Evolutionary conservation across 169 alveolate genomes (phyloP).

Genomic region (Plasmodium coatneyi): DNA sequence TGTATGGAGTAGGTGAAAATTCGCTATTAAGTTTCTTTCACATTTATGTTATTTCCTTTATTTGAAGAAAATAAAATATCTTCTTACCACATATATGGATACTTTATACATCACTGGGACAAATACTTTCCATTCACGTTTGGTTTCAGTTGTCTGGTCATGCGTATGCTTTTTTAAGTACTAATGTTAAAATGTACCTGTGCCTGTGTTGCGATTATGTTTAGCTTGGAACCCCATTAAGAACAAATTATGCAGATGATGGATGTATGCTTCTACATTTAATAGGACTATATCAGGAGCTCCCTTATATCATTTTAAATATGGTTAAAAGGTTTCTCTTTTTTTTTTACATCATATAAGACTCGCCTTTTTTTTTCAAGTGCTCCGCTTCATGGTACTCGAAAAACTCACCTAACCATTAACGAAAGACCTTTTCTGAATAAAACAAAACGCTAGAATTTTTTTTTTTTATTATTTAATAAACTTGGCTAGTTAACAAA

Average conservation of each 20-base stretch:
- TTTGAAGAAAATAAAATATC: neutral
- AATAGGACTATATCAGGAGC: neutral
- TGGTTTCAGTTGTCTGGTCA: neutral
- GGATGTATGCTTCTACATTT: neutral
- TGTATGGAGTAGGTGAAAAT: neutral
- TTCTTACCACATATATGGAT: neutral
- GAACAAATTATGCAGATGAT: neutral
- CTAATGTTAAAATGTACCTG: neutral
- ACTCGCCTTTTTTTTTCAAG: conserved; percentile 17
- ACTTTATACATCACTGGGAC: neutral
- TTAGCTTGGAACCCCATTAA: neutral
- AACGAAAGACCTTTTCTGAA: conserved; percentile 1
- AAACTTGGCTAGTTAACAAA: neutral
- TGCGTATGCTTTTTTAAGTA: conserved; percentile 7
- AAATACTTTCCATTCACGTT: neutral
- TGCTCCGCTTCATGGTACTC: neutral
- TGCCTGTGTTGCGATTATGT: neutral
- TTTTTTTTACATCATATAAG: conserved; percentile 3
- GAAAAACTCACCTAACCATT: neutral
- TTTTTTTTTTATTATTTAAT: conserved; percentile 6
- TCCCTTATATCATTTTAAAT: neutral
- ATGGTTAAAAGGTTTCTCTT: neutral
- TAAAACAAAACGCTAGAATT: conserved; percentile 2
- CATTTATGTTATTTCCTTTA: neutral
- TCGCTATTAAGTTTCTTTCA: neutral